Evolutionary conservation across 768 basidiomycete genomes (phyloP).

Genomic region (Imleria badia): DNA sequence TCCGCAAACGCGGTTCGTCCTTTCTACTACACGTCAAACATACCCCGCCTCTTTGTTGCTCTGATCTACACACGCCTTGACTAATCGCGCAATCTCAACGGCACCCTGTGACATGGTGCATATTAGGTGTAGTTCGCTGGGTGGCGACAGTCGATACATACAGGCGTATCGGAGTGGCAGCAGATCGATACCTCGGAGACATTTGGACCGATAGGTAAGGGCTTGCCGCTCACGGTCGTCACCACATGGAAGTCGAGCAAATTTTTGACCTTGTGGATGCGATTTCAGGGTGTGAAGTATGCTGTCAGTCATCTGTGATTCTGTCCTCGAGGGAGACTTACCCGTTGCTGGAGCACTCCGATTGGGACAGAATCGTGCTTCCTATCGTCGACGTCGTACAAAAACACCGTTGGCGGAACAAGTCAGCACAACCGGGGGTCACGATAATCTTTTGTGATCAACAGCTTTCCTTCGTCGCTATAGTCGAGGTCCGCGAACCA

Average conservation of each 20-base stretch:
- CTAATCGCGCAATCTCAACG: conserved; percentile 49
- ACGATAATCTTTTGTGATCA: conserved; percentile 49
- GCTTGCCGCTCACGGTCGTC: conserved; percentile 45
- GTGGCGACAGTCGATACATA: conserved; percentile 29
- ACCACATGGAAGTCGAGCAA: conserved; percentile 45
- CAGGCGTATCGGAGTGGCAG: conserved; percentile 65
- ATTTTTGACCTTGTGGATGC: conserved; percentile 38
- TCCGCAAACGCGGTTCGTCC: no score
- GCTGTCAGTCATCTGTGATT: background rate
- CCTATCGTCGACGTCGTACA: conserved; percentile 29
- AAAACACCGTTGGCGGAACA: background rate
- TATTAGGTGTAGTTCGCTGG: background rate
- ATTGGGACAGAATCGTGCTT: conserved; percentile 49
- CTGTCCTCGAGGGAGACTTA: conserved; percentile 20
- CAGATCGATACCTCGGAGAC: conserved; percentile 58
- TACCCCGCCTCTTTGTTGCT: conserved; percentile 42
- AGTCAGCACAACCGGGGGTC: background rate
- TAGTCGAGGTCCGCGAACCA: conserved; percentile 73
- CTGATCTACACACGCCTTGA: conserved; percentile 56
- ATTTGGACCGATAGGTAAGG: conserved; percentile 43
- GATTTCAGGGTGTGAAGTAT: background rate
- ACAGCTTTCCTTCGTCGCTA: conserved; percentile 50
- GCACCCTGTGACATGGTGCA: conserved; percentile 41
- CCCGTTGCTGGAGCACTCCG: conserved; percentile 43
- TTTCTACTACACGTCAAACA: conserved; percentile 9